Conservation (phyloP, 2,329 filamentous ascomycete genomes). For the Apiospora sp. region DNA sequence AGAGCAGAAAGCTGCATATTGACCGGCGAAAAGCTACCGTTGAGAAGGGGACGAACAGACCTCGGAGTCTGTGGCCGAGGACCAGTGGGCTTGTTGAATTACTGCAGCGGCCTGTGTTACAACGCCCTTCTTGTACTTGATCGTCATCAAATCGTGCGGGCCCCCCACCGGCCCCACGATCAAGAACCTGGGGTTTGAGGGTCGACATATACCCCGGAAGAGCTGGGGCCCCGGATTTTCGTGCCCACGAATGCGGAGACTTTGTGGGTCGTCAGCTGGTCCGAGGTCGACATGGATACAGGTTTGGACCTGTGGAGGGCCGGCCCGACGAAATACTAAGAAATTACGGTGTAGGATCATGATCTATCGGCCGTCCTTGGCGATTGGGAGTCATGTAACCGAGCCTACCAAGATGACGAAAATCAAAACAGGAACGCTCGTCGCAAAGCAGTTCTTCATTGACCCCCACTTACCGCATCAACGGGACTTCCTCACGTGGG, state of each 20-base stretch:
- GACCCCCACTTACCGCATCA: neutral
- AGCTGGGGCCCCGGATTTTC: neutral
- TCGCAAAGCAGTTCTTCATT: neutral
- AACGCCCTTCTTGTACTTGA: neutral
- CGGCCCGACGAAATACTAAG: neutral
- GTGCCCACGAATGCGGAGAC: neutral
- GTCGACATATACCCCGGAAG: neutral
- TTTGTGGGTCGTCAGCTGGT: neutral
- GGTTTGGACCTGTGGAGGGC: neutral
- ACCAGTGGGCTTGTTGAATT: neutral
- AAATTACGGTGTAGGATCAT: neutral
- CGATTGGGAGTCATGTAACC: neutral
- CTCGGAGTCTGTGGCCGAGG: neutral
- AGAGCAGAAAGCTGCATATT: neutral
- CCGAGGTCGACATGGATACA: neutral
- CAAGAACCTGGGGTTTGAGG: too few relatives aligned
- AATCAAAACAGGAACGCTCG: neutral
- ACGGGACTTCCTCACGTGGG: neutral
- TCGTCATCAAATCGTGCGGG: neutral
- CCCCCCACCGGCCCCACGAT: constrained; percentile 19
- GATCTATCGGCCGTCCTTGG: too few relatives aligned
- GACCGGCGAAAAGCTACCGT: neutral
- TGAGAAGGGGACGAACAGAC: neutral
- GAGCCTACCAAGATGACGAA: neutral
- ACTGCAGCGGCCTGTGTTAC: neutral